Evolutionary conservation across 805 yeast species (phyloP).

Genomic region (Barnettozyma vustinii): DNA sequence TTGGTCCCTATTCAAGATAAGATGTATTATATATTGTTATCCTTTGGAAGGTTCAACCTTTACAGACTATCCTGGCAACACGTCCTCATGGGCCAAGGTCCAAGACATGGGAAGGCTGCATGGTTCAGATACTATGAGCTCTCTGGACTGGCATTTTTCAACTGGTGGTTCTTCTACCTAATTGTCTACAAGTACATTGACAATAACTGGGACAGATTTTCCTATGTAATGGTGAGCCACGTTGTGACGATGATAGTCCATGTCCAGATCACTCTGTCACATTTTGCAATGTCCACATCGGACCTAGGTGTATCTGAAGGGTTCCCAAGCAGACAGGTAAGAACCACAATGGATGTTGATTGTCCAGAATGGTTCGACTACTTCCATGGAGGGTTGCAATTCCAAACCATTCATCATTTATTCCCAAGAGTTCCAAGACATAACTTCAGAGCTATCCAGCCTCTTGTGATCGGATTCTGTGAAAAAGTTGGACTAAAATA

Average conservation of each 20-base stretch:
- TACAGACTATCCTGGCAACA: slow-evolving; percentile 80
- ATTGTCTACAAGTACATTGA: slow-evolving; percentile 47
- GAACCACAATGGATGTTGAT: slow-evolving; percentile 94
- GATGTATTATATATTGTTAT: slow-evolving; percentile 70
- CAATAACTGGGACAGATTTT: slow-evolving; percentile 47
- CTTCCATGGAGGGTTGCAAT: slow-evolving; percentile 88
- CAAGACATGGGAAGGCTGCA: slow-evolving; percentile 75
- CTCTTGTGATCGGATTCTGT: slow-evolving; percentile 68
- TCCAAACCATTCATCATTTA: slow-evolving; percentile 85
- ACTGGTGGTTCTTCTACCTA: slow-evolving; percentile 77
- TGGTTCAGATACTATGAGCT: slow-evolving; percentile 81
- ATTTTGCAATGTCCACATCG: slow-evolving; percentile 90
- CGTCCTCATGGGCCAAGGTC: slow-evolving; percentile 70
- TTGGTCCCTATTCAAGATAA: slow-evolving; percentile 62
- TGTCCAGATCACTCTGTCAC: slow-evolving; percentile 85
- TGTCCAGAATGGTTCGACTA: slow-evolving; percentile 92
- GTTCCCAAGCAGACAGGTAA: slow-evolving; percentile 70
- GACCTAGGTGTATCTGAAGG: slow-evolving; percentile 79
- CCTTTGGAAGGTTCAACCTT: slow-evolving; percentile 81
- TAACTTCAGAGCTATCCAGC: slow-evolving; percentile 72
- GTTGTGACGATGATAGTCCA: slow-evolving; percentile 87
- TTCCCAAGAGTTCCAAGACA: slow-evolving; percentile 89
- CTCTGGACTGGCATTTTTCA: slow-evolving; percentile 61
- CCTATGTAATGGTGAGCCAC: slow-evolving; percentile 68
- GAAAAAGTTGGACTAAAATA: slow-evolving; percentile 70